Evolutionary conservation across 2,329 filamentous ascomycete species (phyloP), one percentile per base, ranked within the genome.

Genomic region (Cercospora zeina): DNA sequence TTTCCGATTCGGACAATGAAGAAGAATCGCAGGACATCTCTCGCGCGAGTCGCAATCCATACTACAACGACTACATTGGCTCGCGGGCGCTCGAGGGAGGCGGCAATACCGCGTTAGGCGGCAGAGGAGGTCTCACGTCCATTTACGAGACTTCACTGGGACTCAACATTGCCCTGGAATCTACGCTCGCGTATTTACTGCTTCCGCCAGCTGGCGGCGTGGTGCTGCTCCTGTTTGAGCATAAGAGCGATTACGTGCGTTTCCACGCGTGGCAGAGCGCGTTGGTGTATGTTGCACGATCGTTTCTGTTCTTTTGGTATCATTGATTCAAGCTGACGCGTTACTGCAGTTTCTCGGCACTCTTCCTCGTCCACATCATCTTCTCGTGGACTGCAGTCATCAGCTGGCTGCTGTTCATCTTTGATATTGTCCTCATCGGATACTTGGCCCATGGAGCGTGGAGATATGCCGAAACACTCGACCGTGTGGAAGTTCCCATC

Each of bases 221-320:
- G 27, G 76, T 96, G 68, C 77, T 99, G 69, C 77, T 99, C 68
- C 84, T 97, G 49, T 75, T 93, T 66, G 95, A 99, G 82, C 87
- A 93, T 73, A 95, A 96, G 80, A 97, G 92, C 73, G 95, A 99
- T 78, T 99, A 96, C 77, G 95, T 99, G 61, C 85, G 95, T 66
- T 97, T 97, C 70, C 95, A 99, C 76, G 95, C 95, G 7, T 99
- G 95, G 93, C 95, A 99, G 78, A 70, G 67, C 16, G 70, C 73
- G 31, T 59, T 75, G 54, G 57, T 73, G 34, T 59, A 54, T 24
- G 58, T 54, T 30, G 33, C 7, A 21, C 21, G 13, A 14, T 5
- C 2, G 9, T 5, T 1, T 10, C 47, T 3, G 13, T 14, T 5
- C 27, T 10, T 4, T 13, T 30, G 16, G 0, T 9, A 0, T n/a